phyloP scores from a whole-genome alignment of 192 early-diverging fungal genomes.

The Geranomyces variabilis region DNA sequence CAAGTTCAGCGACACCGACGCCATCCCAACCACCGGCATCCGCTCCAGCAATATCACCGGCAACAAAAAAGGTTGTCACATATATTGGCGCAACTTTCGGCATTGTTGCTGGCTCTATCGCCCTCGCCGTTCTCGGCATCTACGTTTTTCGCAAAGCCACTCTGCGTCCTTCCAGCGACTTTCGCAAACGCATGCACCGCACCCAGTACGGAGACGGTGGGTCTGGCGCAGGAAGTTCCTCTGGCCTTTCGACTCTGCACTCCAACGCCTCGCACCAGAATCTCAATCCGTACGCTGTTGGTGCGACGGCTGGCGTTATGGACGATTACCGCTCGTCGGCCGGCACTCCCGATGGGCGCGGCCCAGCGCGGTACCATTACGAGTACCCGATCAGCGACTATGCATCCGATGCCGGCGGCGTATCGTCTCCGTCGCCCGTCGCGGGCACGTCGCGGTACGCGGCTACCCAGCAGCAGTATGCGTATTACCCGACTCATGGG shows the following conservation, averaged over 20 bases:
- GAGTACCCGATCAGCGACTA: no score
- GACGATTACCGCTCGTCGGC: neutral
- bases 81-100: neutral
- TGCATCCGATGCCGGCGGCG: no score
- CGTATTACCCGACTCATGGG: neutral
- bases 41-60: no score
- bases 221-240: no score
- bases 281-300: neutral
- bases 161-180: conserved; percentile 21
- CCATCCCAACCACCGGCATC: no score
- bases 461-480: no score
- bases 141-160: conserved; percentile 35
- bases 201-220: conserved; percentile 7
- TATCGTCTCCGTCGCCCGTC: no score
- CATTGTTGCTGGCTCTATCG: conserved; percentile 17
- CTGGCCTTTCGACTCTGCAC: neutral
- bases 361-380: no score
- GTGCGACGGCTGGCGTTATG: no score
- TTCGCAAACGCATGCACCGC: conserved; percentile 22
- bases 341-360: neutral
- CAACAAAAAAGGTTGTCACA: no score
- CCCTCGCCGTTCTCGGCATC: conserved; percentile 30
- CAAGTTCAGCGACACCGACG: no score
- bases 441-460: no score
- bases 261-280: neutral